Evolutionary conservation across 1,284 basidiomycete genomes (phyloP).

Genomic region (Meira nashicola): DNA sequence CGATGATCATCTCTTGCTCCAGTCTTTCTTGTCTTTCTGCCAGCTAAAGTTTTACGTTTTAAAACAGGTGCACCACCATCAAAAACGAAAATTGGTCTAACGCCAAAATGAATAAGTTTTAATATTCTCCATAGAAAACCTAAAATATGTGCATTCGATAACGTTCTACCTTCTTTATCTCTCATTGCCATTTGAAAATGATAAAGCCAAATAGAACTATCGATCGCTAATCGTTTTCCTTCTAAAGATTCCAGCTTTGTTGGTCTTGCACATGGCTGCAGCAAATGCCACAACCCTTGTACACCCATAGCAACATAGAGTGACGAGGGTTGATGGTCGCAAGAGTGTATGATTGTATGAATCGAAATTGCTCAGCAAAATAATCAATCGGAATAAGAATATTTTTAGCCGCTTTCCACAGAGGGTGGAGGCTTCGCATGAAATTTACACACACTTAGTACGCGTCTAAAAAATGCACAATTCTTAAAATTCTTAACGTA

Average conservation of each 20-base stretch:
- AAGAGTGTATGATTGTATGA: no score
- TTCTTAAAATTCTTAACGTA: not conserved
- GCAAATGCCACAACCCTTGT: conserved; percentile 52
- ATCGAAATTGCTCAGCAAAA: no score
- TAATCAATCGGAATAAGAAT: not conserved
- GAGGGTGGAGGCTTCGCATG: not conserved
- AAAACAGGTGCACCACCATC: conserved; percentile 63
- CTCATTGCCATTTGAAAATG: conserved; percentile 79
- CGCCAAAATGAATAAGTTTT: conserved; percentile 86
- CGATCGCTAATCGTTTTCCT: conserved; percentile 61
- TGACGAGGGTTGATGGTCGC: no score
- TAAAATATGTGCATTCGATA: conserved; percentile 90
- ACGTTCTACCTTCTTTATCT: conserved; percentile 83
- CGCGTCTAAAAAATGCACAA: no score
- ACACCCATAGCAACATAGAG: conserved; percentile 40
- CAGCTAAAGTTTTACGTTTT: conserved; percentile 53
- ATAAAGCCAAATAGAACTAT: conserved; percentile 99
- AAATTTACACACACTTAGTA: no score
- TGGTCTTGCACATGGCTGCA: conserved; percentile 51
- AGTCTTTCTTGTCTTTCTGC: conserved; percentile 63
- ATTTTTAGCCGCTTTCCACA: not conserved
- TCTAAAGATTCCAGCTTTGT: conserved; percentile 52
- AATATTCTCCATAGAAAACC: conserved; percentile 78
- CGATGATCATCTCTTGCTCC: conserved; percentile 51
- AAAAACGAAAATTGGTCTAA: conserved; percentile 79